phyloP scores from a whole-genome alignment of 2,329 filamentous ascomycete genomes.

The Paraphoma sp. region DNA sequence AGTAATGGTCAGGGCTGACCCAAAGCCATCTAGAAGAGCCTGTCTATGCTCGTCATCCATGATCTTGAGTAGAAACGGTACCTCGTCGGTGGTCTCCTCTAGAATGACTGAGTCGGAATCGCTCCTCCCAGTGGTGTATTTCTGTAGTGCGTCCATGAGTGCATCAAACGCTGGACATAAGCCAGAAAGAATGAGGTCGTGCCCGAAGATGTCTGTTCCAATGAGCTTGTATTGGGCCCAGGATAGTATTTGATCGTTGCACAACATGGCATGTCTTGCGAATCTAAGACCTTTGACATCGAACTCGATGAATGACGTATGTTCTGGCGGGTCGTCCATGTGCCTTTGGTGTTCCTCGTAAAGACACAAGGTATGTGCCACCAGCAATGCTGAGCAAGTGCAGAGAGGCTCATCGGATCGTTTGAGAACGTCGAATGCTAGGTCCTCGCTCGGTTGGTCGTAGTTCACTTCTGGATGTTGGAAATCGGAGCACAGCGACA shows the following conservation, averaged over 20 bases:
- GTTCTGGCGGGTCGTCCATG: neutral
- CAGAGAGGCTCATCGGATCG: slow-evolving; percentile 4
- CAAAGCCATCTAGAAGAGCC: neutral
- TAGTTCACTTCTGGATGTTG: slow-evolving; percentile 7
- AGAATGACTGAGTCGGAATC: neutral
- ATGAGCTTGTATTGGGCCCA: slow-evolving; percentile 8
- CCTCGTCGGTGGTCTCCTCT: neutral
- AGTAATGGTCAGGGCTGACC: neutral
- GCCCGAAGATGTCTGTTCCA: slow-evolving; percentile 7
- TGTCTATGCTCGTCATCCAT: slow-evolving; percentile 5
- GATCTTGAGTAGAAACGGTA: neutral
- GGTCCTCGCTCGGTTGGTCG: neutral
- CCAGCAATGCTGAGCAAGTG: slow-evolving; percentile 6
- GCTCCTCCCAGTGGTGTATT: neutral
- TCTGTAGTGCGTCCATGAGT: slow-evolving; percentile 2
- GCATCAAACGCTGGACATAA: slow-evolving; percentile 5
- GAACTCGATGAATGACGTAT: slow-evolving; percentile 1
- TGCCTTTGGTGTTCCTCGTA: neutral
- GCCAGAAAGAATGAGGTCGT: slow-evolving; percentile 2
- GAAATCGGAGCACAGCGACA: slow-evolving; percentile 1
- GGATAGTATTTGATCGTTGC: slow-evolving; percentile 6
- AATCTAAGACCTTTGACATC: slow-evolving; percentile 3
- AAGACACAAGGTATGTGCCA: slow-evolving; percentile 1
- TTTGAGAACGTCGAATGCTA: slow-evolving; percentile 8
- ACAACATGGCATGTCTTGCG: slow-evolving; percentile 4